These are phyloP conservation scores for Eremochloa ophiuroides DNA, from an alignment of 176 grass and related monocot genomes.

Conservation along the genomic window DNA sequence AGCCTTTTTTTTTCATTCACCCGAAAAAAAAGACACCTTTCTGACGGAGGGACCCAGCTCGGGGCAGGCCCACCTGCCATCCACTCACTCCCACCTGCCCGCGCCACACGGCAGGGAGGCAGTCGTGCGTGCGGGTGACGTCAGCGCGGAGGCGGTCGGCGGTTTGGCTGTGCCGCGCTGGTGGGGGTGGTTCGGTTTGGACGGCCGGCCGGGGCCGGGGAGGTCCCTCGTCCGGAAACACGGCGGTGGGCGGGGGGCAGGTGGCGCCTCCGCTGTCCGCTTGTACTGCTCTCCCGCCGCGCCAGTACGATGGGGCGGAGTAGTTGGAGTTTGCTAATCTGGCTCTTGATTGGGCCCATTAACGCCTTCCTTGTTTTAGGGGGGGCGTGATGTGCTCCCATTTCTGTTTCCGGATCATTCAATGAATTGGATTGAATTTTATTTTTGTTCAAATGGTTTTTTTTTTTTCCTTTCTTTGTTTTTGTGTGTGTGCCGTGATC, in stretches of 20 bases:
- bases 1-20: neutral
- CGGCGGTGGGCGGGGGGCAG: slow-evolving; percentile 29
- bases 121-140: neutral
- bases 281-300: no score
- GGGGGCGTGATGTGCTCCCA: neutral
- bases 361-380: neutral
- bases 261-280: slow-evolving; percentile 27
- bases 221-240: slow-evolving; percentile 24
- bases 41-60: neutral
- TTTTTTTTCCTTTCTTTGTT: neutral
- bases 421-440: neutral
- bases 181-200: slow-evolving; percentile 27
- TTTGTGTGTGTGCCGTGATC: neutral
- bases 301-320: neutral
- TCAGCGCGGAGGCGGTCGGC: no score
- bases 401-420: neutral
- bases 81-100: neutral
- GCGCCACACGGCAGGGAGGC: neutral
- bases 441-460: neutral
- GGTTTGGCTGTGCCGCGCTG: neutral
- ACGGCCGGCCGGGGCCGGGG: neutral
- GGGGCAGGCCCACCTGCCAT: neutral
- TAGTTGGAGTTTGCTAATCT: neutral
- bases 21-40: slow-evolving; percentile 2
- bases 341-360: neutral